Conservation (phyloP, 352 stramenopile genomes). For the Pythium oligandrum region DNA sequence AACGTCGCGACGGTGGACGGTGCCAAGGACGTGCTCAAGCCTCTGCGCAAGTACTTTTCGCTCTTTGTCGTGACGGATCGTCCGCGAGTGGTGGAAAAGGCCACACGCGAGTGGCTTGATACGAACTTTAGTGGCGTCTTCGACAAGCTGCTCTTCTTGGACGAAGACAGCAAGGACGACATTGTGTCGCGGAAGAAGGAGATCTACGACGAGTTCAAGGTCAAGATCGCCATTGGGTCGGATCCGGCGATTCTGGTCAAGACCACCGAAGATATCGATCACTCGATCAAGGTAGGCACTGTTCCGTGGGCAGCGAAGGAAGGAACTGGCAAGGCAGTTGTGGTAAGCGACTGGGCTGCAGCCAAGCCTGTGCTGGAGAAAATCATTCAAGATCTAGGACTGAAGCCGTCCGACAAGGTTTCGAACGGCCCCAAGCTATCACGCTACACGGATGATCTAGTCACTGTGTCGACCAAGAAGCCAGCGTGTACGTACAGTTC, state of each 20-base stretch:
- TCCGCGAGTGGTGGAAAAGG: constrained; percentile 51
- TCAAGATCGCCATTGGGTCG: constrained; percentile 47
- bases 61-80: constrained; percentile 56
- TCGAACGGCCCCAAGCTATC: constrained; percentile 49
- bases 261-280: constrained; percentile 20
- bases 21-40: constrained; percentile 38
- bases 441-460: constrained; percentile 65
- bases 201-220: constrained; percentile 57
- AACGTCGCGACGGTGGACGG: constrained; percentile 25
- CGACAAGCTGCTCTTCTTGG: constrained; percentile 70
- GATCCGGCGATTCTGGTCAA: constrained; percentile 28
- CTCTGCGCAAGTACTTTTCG: constrained; percentile 57
- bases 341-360: constrained; percentile 26
- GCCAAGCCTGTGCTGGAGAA: constrained; percentile 32
- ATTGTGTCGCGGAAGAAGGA: constrained; percentile 47
- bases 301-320: constrained; percentile 42
- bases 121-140: constrained; percentile 56
- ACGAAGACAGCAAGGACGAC: constrained; percentile 31
- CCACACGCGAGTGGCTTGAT: constrained; percentile 75
- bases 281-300: constrained; percentile 37
- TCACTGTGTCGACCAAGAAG: constrained; percentile 66
- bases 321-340: constrained; percentile 12
- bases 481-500: constrained; percentile 38
- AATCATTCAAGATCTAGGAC: constrained; percentile 34
- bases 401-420: constrained; percentile 41